Base-by-base conservation (phyloP, 75 land plant species). In the Sequoia sempervirens region DNA sequence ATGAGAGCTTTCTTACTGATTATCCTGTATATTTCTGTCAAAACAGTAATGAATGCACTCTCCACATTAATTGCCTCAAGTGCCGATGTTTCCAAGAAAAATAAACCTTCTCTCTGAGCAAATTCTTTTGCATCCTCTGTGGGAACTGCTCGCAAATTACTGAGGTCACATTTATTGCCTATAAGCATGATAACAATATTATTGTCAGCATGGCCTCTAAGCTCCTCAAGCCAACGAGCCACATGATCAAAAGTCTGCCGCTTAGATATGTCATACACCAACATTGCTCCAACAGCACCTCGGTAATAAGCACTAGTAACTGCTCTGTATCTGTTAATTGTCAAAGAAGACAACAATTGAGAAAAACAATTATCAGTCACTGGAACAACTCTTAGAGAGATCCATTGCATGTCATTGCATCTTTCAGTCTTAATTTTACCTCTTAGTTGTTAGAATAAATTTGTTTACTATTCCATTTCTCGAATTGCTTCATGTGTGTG, bases 211-310 rank as follows among this genome's bases (percentile, higher is more conserved):
- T 83, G 87, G 32, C 85, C 82, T 20, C 85, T 80, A 41, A 88
- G 74, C 81, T 88, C 89, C 81, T 88, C 85, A 23, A 88, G 84
- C 89, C 89, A 88, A 36, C 83, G 80, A 5, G 87, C 89, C 30
- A 86, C 82, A 78, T 88, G 87, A 50, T 88, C 89, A 83, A 88
- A 88, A 53, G 88, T 83, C 30, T 86, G 87, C 52, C 85, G 84
- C 80, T 84, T 88, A 36, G 85, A 86, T n/a, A 88, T 88, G 87
- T 88, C 89, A 53, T 86, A 88, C 45, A 88, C 89, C 74, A 88
- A 81, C 89, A 88, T 88, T 30, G 89, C 89, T 41, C 87, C 89
- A 50, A 88, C 88, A 43, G 89, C 89, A 78, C 89, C 89, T 80
- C 87, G 75, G 66, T 88, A 88, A 73, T 88, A 88, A 56, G 89